phyloP scores from a whole-genome alignment of 495 filamentous ascomycete species.

The Cenococcum geophilum region DNA sequence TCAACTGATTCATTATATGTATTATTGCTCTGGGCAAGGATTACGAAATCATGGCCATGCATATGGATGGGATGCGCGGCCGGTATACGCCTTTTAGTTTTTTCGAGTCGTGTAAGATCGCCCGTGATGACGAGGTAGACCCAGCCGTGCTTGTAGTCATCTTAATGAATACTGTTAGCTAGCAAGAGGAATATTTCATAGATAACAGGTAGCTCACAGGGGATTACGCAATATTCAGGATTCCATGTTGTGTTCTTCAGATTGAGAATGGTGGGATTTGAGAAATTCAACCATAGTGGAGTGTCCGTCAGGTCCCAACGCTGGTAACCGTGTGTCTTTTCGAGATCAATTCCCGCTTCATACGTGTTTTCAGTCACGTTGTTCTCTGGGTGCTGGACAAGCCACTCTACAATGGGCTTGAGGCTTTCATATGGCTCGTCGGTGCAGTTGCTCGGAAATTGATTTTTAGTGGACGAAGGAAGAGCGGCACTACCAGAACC shows the following conservation, averaged over 20 bases:
- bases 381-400: constrained; percentile 21
- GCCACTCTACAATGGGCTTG: constrained; percentile 24
- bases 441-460: constrained; percentile 13
- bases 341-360: constrained; percentile 13
- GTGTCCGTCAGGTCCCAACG: constrained; percentile 26
- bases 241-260: constrained; percentile 16
- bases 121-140: constrained; percentile 28
- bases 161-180: neutral
- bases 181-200: neutral
- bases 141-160: constrained; percentile 23
- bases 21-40: constrained; percentile 22
- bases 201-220: constrained; percentile 9
- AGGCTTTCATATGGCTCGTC: constrained; percentile 9
- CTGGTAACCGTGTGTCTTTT: neutral
- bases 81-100: neutral
- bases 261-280: constrained; percentile 27
- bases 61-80: constrained; percentile 32
- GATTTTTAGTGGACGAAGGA: neutral
- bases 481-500: neutral
- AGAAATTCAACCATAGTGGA: constrained; percentile 29
- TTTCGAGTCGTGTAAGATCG: neutral
- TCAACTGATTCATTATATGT: constrained; percentile 13
- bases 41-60: constrained; percentile 37
- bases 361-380: constrained; percentile 14
- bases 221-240: constrained; percentile 24